Base-by-base conservation (phyloP, 139 green algal species). In the Chlamydomonas incerta region DNA sequence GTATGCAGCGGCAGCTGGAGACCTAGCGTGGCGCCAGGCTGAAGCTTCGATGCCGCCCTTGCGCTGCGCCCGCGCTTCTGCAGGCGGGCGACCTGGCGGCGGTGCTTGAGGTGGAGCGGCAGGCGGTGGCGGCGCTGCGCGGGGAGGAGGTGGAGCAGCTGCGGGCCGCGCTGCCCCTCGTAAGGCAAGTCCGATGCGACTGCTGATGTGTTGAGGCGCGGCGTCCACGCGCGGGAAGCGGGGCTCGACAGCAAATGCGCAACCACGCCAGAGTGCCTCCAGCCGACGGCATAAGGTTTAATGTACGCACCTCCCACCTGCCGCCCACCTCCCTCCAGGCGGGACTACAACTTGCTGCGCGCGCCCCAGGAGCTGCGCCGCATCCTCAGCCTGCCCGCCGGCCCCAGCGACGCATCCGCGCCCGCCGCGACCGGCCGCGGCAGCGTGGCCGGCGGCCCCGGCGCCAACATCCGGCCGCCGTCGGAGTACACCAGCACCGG, bases 41-140 rank as follows among this genome's bases (percentile, higher is more conserved):
- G n/a, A n/a, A n/a, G n/a, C n/a, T n/a, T n/a, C n/a, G n/a, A n/a
- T n/a, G n/a, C n/a, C n/a, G n/a, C n/a, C n/a, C n/a, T n/a, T n/a
- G n/a, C n/a, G n/a, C n/a, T n/a, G n/a, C n/a, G n/a, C n/a, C n/a
- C n/a, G n/a, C n/a, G n/a, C n/a, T n/a, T 62, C 41, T 33, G 1
- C 72, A 85, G 79, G 37, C 47, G 21, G 79, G 79, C 65, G 80
- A 86, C 68, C 10, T 79, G 68, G 26, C 52, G 2, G 24, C 80
- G 26, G 68, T 80, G 55, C 26, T 63, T 26, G 80, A 86, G 80
- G 68, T 86, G 68, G 80, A 86, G 80, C 68, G 80, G n/a, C 68
- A 62, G 68, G 80, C 80, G 68, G 15, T 62, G 34, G 80, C 65
- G 33, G 68, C 68, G 26, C 80, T 86, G 26, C 14, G 28, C 14